These are phyloP conservation scores for Buddleja alternifolia DNA, from an alignment of 257 asterid species.

Conservation along the genomic window DNA sequence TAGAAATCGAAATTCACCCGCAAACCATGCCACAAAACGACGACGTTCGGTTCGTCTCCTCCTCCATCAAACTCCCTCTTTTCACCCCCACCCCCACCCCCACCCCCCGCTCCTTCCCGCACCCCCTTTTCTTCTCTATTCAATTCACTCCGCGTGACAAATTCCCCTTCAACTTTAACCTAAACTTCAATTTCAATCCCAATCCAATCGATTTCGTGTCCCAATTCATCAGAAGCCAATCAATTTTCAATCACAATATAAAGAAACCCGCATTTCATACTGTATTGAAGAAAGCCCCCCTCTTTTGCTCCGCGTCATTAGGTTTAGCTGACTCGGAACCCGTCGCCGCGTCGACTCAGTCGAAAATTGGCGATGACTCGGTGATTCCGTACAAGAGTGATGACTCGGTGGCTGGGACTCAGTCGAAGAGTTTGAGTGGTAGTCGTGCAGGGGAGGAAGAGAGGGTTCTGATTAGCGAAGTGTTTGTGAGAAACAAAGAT, in stretches of 20 bases:
- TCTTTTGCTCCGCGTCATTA: conserved; percentile 72
- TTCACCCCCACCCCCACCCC: conserved; percentile 32
- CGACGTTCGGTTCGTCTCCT: conserved; percentile 57
- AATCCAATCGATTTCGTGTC: conserved; percentile 39
- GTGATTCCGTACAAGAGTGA: conserved; percentile 41
- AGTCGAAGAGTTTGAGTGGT: conserved; percentile 49
- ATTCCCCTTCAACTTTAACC: conserved; percentile 41
- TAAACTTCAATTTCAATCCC: conserved; percentile 38
- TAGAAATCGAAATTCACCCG: conserved; percentile 24
- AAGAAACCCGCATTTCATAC: conserved; percentile 16
- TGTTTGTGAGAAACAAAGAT: conserved; percentile 83
- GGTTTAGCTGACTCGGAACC: conserved; percentile 49
- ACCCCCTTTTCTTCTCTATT: conserved; percentile 35
- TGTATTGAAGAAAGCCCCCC: conserved; percentile 39
- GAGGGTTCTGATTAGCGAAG: conserved; percentile 91
- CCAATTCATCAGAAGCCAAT: conserved; percentile 34
- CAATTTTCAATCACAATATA: conserved; percentile 25
- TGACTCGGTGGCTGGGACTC: conserved; percentile 39
- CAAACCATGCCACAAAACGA: conserved; percentile 59
- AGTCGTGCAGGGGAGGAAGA: conserved; percentile 67
- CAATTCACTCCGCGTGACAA: conserved; percentile 28
- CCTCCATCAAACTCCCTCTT: conserved; percentile 63
- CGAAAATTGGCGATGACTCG: conserved; percentile 35
- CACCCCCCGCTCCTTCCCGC: conserved; percentile 30
- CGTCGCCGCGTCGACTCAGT: conserved; percentile 32